Evolutionary conservation across 495 filamentous ascomycete genomes (phyloP), one percentile per base, ranked within the genome.

Genomic region (Neohortaea acidophila): DNA sequence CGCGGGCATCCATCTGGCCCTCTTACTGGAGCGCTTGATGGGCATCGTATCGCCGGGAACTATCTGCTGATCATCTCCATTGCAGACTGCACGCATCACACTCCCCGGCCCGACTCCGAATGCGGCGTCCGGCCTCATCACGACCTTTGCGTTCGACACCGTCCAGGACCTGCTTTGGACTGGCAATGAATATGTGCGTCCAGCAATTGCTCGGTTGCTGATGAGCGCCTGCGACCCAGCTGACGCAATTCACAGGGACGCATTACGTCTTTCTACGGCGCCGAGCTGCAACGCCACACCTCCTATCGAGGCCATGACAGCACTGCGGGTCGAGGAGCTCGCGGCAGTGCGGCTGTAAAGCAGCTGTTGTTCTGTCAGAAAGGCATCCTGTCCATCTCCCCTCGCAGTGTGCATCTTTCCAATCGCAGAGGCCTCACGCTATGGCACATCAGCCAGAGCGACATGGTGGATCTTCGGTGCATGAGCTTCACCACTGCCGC

Each of bases 401-500:
- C 74, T 25, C 72, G 68, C 33, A 82, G 79, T 47, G 68, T 94
- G 18, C 87, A 97, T 60, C 84, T 94, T 69, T 73, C 84, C 10
- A 69, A 67, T 21, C 68, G 91, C 28, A 69, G 84, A 39, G 86
- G 86, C 2, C 61, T 80, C 47, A 73, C 84, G 31, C 63, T 82
- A 61, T 96, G 86, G 86, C 81, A 93, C 56, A 61, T 94, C 39
- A 62, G 10, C 8, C 3, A 17, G 32, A 19, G n/a, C 4, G 38
- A 38, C 6, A 45, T 46, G 33, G n/a, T 41, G 41, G 79, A 93
- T 44, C 64, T 94, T 33, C 72, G 71, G 28, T 92, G 89, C 58
- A 94, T 96, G 84, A 85, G 79, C 52, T 94, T 91, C 55, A 85
- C 84, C 4, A 83, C 79, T 15, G 82, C 83, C 51, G 77, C 75